Evolutionary conservation across 257 asterid species (phyloP), one percentile per base, ranked within the genome.

Genomic region (Forsythia suspensa): DNA sequence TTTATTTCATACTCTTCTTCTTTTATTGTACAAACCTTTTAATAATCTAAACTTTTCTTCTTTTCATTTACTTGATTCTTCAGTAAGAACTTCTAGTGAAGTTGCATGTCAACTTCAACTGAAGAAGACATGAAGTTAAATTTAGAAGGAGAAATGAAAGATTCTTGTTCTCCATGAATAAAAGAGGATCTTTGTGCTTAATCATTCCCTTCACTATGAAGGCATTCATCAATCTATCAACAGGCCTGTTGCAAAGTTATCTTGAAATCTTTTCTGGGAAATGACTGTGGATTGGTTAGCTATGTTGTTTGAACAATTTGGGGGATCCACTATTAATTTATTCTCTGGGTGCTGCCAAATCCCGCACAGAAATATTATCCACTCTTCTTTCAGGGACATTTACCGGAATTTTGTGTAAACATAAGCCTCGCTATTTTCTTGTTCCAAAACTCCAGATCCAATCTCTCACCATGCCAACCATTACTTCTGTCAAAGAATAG

Each of bases 51-150:
- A 63, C 5, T 63, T 63, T 29, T 63, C 29, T 63, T 63, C 70
- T 24, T 40, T 63, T 63, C 12, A 21, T 21, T 63, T 63, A 24
- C 34, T 63, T 63, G 39, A 63, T 29, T 63, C 16, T 63, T 63
- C 70, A 63, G 70, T 63, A 63, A 63, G 40, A 63, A 63, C 70
- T 24, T 63, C 34, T 29, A 29, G 70, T 63, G 70, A 63, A 63
- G 70, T 63, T 63, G 70, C 70, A 63, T 2, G 40, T 10, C 70
- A 63, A 63, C 70, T 63, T 63, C 70, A 63, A 24, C 40, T 63
- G 70, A 29, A 29, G 38, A 21, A 21, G 39, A 63, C 39, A 63
- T 29, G 70, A 63, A 8, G 70, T 24, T 63, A 24, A 63, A 29
- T 61, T 21, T 55, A 55, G 65, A 55, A 63, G 70, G 40, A 63